Conservation (phyloP, 257 asterid genomes). For the Solanum dulcamara region DNA sequence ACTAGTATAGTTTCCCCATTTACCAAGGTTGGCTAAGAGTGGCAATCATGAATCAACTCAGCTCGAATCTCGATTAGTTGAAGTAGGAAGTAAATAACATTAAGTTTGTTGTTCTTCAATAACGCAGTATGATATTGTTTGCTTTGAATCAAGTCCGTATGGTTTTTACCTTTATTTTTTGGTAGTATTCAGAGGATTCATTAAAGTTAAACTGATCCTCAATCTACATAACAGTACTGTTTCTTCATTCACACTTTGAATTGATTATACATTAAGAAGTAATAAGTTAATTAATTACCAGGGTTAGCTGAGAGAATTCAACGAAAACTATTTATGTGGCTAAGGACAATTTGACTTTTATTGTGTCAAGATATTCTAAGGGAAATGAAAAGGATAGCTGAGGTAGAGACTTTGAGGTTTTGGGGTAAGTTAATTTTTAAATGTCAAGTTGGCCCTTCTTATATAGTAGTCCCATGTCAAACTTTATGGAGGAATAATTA, state of each 20-base stretch:
- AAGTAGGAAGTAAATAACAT: not conserved
- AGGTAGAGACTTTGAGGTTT: not conserved
- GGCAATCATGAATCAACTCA: not conserved
- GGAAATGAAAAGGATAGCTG: not conserved
- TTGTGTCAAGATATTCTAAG: slow-evolving; percentile 3
- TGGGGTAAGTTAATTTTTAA: not conserved
- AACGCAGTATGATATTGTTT: not conserved
- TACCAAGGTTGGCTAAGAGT: not conserved
- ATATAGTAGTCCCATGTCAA: not conserved
- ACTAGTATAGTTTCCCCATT: not conserved
- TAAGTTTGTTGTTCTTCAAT: not conserved
- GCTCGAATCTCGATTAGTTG: not conserved
- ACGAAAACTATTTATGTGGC: not conserved
- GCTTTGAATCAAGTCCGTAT: not conserved
- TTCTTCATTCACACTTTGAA: not conserved
- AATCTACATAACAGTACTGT: not conserved
- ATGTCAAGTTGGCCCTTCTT: not conserved
- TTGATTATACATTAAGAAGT: not conserved
- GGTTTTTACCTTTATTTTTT: not conserved
- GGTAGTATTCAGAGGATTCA: not conserved
- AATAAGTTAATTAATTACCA: not conserved
- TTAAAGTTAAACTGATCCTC: not conserved
- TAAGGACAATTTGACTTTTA: not conserved
- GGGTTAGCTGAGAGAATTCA: not conserved
- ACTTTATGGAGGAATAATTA: not conserved